A percentile compares a stretch with the other conserved stretches of the same genome.
phyloP scores from a whole-genome alignment of 345 rosid species.

The Dipteronia dyeriana region DNA sequence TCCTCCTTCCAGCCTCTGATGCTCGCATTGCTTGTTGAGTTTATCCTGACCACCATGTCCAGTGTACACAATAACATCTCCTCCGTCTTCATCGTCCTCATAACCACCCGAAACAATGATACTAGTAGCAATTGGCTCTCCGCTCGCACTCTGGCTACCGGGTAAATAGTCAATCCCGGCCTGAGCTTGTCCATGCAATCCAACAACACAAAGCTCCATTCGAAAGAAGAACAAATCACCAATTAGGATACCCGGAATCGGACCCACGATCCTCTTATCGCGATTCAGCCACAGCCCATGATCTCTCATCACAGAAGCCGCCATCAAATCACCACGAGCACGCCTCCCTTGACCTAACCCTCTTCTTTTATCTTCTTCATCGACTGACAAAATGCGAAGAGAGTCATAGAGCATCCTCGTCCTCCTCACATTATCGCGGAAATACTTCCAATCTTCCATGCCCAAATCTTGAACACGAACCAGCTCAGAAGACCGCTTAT shows the following conservation, averaged over 20 bases:
- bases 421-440: constrained; percentile 59
- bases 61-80: constrained; percentile 67
- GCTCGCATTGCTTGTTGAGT: constrained; percentile 53
- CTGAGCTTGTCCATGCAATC: constrained; percentile 79
- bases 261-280: constrained; percentile 80
- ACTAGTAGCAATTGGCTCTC: constrained; percentile 88
- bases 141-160: constrained; percentile 62
- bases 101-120: constrained; percentile 88
- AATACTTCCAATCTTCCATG: constrained; percentile 51
- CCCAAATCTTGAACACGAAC: constrained; percentile 74
- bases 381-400: constrained; percentile 47
- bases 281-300: constrained; percentile 71
- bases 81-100: constrained; percentile 79
- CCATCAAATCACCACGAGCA: constrained; percentile 54
- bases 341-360: constrained; percentile 33
- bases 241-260: constrained; percentile 73
- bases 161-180: constrained; percentile 86
- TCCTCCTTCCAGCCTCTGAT: constrained; percentile 90
- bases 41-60: constrained; percentile 95
- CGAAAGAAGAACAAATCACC: constrained; percentile 83
- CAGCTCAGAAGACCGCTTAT: constrained; percentile 64
- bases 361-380: constrained; percentile 45
- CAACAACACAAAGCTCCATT: constrained; percentile 82
- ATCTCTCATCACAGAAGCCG: constrained; percentile 62
- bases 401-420: constrained; percentile 69